Base-by-base conservation (phyloP, 129 eudicot species). In the sunflower (Helianthus annuus) region DNA sequence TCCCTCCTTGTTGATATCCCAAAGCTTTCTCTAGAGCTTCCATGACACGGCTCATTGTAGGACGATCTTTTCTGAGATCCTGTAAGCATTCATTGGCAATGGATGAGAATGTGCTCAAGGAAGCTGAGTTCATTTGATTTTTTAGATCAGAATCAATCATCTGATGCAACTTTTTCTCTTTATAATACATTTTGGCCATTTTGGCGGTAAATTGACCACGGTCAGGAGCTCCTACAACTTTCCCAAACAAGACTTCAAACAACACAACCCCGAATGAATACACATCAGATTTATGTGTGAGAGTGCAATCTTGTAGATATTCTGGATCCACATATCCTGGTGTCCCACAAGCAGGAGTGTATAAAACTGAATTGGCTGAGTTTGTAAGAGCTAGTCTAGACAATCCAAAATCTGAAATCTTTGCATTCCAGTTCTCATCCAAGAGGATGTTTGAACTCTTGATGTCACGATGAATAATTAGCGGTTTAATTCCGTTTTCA, bases 381-480 rank as follows among this genome's bases (percentile, higher is more conserved):
- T 66, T 15, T 3, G 48, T 6, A 14, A 52, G 73, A 27, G 10
- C 24, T 15, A 76, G 12, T 67, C 46, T 76, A 13, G 74, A 36
- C n/a, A 69, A 17, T 1, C 74, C 74, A 52, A 53, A 68, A 49
- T 68, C 72, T 13, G 60, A 68, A 68, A 51, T 16, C 17, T 69
- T 69, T 36, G 74, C 74, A 0, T 69, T 69, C 34, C 29, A 52
- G 32, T 69, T 36, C 14, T 52, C 51, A 34, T 53, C 74, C 36
- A 69, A 14, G 17, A 69, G 49, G 49, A 66, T 67, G 36, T 76
- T 76, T 4, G 79, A 29, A 34, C 72, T 54, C 13, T 75, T 75
- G 5, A 76, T 16, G 10, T 76, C 81, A 3, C 81, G 70, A 39
- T 77, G 81, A 3, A 77, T 19, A 36, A 77, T 5, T 17, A 55